phyloP scores from a whole-genome alignment of 352 stramenopile genomes.

The Phytopythium cucurbitacearum region DNA sequence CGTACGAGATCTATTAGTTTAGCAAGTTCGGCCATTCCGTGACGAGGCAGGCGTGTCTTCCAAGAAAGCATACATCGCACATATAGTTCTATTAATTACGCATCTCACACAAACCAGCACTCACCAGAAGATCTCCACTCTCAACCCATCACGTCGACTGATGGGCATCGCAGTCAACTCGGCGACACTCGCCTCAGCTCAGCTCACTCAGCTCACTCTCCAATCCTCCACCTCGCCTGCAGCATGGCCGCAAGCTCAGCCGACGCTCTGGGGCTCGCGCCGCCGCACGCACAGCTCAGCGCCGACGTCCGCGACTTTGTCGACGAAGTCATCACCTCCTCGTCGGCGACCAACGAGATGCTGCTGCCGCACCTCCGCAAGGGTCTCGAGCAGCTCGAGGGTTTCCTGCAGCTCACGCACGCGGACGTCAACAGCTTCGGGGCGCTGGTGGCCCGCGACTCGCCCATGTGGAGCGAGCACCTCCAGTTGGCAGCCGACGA shows the following conservation, averaged over 20 bases:
- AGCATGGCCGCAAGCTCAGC: neutral
- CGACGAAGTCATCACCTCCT: slow-evolving; percentile 20
- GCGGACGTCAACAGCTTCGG: slow-evolving; percentile 26
- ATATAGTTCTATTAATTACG: too few species aligned
- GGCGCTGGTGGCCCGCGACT: slow-evolving; percentile 26
- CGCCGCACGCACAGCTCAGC: slow-evolving; percentile 31
- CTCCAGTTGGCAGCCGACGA: slow-evolving; percentile 22
- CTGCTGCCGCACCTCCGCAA: slow-evolving; percentile 39
- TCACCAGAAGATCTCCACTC: neutral
- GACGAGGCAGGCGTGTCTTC: too few species aligned
- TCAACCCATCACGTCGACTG: neutral
- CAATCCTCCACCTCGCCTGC: neutral
- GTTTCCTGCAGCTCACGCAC: slow-evolving; percentile 39
- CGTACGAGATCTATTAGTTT: neutral
- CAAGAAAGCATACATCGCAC: too few species aligned
- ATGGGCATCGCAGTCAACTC: neutral
- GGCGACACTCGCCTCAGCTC: neutral
- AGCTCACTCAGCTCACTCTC: neutral
- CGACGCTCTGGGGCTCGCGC: slow-evolving; percentile 27
- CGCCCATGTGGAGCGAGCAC: slow-evolving; percentile 39
- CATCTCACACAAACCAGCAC: neutral
- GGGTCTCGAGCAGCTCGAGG: slow-evolving; percentile 45
- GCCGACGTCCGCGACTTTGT: slow-evolving; percentile 26
- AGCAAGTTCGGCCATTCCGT: neutral
- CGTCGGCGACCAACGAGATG: slow-evolving; percentile 10